Evolutionary conservation across 2,329 filamentous ascomycete species (phyloP).

Genomic region (Stachybotrys echinatus): DNA sequence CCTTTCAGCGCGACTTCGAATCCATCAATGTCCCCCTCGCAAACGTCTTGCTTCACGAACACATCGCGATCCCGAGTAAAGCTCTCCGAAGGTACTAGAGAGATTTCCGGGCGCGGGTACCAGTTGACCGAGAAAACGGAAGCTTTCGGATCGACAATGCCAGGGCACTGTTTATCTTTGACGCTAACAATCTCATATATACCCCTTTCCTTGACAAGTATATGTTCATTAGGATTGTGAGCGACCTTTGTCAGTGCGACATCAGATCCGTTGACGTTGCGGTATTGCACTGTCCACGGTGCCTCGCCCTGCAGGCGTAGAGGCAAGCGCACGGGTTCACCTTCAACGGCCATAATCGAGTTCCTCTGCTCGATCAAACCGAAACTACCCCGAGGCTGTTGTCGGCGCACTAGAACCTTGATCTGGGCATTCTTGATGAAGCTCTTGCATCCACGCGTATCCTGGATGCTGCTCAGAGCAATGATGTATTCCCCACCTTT

Average conservation of each 20-base stretch:
- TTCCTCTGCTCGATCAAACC: constrained; percentile 79
- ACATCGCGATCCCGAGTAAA: constrained; percentile 45
- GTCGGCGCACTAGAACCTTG: constrained; percentile 80
- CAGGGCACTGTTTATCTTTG: constrained; percentile 74
- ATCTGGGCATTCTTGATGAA: constrained; percentile 72
- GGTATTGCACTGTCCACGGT: constrained; percentile 78
- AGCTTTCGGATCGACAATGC: constrained; percentile 68
- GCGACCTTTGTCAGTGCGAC: constrained; percentile 43
- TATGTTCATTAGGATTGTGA: constrained; percentile 57
- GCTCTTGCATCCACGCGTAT: constrained; percentile 80
- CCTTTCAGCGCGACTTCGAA: constrained; percentile 78
- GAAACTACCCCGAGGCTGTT: constrained; percentile 82
- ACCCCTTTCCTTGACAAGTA: constrained; percentile 63
- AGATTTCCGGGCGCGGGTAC: constrained; percentile 74
- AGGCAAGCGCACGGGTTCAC: constrained; percentile 67
- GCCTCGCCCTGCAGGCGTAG: constrained; percentile 79
- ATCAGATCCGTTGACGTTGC: constrained; percentile 54
- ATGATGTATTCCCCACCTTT: constrained; percentile 89
- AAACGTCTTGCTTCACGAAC: constrained; percentile 75
- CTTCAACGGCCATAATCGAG: constrained; percentile 70
- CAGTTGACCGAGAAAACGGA: constrained; percentile 76
- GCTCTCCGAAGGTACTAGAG: constrained; percentile 59
- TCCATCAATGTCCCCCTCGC: constrained; percentile 88
- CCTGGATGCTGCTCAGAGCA: constrained; percentile 78
- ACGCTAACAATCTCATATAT: constrained; percentile 77